Evolutionary conservation across 1,284 basidiomycete species (phyloP), one percentile per base, ranked within the genome.

Genomic region (Moesziomyces parantarcticus): DNA sequence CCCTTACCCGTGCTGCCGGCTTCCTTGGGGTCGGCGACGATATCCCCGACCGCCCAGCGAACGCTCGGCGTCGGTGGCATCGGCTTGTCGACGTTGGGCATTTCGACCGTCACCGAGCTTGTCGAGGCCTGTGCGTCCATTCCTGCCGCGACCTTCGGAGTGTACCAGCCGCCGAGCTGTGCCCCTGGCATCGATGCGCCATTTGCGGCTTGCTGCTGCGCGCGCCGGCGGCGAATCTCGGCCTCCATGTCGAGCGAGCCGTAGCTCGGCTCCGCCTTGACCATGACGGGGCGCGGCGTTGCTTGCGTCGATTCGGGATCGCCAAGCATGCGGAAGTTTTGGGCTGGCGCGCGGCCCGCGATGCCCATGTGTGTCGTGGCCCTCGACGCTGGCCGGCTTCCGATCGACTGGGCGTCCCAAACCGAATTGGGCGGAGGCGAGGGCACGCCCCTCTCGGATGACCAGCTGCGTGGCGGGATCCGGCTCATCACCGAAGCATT

Each of bases 161-260:
- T 77, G 39, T 77, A 79, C 75, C 75, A 79, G 21, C 77, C 77
- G 11, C 68, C 75, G 3, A 26, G 18, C 42, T 75, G 65, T 1
- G 49, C 56, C 21, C 60, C 54, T 2, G 67, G 61, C 3, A 58
- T 16, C 6, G 48, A 1, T 9, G 50, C 56, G 26, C 65, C 68
- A 29, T 39, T 66, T 2, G 58, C 58, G 5, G 57, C 69, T 50
- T 54, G 61, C 56, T 62, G 62, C 32, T 61, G 65, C 20, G 66
- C 66, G 8, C 78, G 47, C 7, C 71, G 48, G 23, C 62, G 42
- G 16, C 78, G 59, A 16, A 80, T 62, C 49, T 76, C 78, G 8
- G 75, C 75, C 42, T 80, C 78, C 78, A 80, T 80, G 39, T 80
- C 76, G 32, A 80, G 51, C 40, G 60, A 61, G 5, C 54, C 70